Percentiles rank a stretch among this genome's conserved stretches.
These are phyloP conservation scores for Lasiodiplodia theobromae DNA, from an alignment of 2,329 filamentous ascomycete genomes.

Conservation along the genomic window DNA sequence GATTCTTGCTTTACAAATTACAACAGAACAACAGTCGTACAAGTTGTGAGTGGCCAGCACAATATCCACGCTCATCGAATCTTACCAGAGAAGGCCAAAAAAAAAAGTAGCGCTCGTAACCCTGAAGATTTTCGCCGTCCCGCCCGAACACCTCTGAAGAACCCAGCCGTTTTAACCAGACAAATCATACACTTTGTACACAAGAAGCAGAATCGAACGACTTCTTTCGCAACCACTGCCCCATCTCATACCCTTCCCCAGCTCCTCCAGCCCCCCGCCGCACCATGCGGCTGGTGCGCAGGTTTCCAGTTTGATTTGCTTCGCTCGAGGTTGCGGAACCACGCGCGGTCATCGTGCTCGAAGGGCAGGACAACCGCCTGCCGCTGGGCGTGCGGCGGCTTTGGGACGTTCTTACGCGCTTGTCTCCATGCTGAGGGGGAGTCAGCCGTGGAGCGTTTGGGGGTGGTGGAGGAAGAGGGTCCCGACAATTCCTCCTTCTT, in stretches of 20 bases:
- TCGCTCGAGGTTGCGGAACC: neutral
- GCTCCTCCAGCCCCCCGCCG: neutral
- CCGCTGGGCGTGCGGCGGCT: constrained; percentile 14
- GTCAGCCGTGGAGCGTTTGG: neutral
- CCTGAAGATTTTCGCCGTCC: neutral
- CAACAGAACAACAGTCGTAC: neutral
- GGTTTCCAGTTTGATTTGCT: neutral
- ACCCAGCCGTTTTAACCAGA: neutral
- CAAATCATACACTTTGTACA: constrained; percentile 12
- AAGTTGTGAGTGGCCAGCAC: neutral
- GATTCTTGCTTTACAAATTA: neutral
- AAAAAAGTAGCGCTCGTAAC: neutral
- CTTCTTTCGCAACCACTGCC: neutral
- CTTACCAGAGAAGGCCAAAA: neutral
- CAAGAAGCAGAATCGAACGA: neutral
- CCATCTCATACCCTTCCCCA: neutral
- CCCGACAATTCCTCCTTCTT: neutral
- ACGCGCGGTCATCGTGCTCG: neutral
- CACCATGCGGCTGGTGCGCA: neutral
- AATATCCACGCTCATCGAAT: neutral
- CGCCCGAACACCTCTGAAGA: neutral
- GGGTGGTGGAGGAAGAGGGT: neutral
- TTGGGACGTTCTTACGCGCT: neutral
- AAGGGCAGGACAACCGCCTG: constrained; percentile 9
- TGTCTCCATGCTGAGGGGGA: neutral